These are phyloP conservation scores for Trichoderma koningiopsis DNA, from an alignment of 2,329 filamentous ascomycete genomes.

Conservation along the genomic window DNA sequence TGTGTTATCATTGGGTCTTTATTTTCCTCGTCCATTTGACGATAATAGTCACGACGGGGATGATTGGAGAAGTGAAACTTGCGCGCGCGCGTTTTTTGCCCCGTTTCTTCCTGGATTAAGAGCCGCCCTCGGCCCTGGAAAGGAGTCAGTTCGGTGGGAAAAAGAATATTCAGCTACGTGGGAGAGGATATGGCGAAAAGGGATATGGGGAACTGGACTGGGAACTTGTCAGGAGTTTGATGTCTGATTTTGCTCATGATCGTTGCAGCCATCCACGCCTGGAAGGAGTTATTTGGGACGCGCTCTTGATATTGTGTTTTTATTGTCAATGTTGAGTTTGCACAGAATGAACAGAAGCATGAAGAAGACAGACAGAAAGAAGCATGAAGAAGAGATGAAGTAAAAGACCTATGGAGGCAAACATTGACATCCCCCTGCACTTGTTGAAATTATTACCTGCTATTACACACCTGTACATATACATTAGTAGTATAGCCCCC, in stretches of 20 bases:
- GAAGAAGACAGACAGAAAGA: not conserved
- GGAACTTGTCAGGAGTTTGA: not conserved
- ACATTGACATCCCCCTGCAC: not conserved
- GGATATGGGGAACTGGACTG: not conserved
- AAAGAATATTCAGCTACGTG: not conserved
- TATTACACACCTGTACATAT: not conserved
- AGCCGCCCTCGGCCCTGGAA: not conserved
- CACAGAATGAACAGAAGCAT: not conserved
- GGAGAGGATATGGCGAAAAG: not conserved
- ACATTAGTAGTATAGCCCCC: not conserved
- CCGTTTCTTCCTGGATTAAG: not conserved
- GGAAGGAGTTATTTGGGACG: constrained; percentile 12
- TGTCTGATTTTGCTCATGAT: not conserved
- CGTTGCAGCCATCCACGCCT: not conserved
- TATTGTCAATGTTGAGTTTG: not conserved
- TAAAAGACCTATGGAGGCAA: not conserved
- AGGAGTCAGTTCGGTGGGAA: constrained; percentile 15
- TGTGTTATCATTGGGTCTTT: constrained; percentile 1
- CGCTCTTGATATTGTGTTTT: not conserved
- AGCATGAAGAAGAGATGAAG: not conserved
- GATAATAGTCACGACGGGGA: constrained; percentile 5
- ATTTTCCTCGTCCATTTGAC: not conserved
- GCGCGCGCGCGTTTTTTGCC: not conserved
- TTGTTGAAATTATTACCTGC: not conserved
- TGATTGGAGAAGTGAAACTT: constrained; percentile 3